Conservation (phyloP, 345 rosid species). For the Lumnitzera racemosa region DNA sequence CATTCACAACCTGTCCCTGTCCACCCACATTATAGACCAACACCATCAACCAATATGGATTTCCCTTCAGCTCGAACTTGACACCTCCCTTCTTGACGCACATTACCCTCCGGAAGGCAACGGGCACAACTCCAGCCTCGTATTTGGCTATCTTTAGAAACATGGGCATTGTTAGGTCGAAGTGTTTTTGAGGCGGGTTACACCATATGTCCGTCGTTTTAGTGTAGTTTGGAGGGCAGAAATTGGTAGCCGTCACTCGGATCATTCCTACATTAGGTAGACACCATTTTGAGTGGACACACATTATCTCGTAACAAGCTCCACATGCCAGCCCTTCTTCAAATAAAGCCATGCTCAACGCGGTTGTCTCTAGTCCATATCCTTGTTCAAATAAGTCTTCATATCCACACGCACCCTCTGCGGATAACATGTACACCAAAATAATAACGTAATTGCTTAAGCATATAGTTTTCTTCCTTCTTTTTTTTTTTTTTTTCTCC, state of each 20-base stretch:
- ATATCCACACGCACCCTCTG: conserved; percentile 13
- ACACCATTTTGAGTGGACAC: conserved; percentile 8
- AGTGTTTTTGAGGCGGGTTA: conserved; percentile 13
- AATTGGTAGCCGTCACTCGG: conserved; percentile 12
- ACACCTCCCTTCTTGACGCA: conserved; percentile 7
- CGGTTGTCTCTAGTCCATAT: conserved; percentile 7
- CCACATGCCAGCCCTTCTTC: conserved; percentile 4
- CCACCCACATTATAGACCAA: conserved; percentile 14
- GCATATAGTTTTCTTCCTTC: no score
- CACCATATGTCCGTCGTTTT: conserved; percentile 7
- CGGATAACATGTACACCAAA: no score
- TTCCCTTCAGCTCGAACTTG: conserved; percentile 10
- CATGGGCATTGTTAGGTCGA: conserved; percentile 14
- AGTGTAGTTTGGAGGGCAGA: conserved; percentile 14
- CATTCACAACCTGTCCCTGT: conserved; percentile 1
- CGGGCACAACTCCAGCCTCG: conserved; percentile 6
- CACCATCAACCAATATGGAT: conserved; percentile 5
- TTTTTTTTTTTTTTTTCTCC: no score
- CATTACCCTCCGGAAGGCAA: conserved; percentile 2
- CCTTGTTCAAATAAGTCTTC: conserved; percentile 11
- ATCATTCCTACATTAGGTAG: neutral
- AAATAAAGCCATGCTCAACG: conserved; percentile 8
- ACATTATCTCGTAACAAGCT: conserved; percentile 4
- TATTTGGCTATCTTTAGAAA: conserved; percentile 3
- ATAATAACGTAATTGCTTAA: neutral